Conservation (phyloP, 345 rosid species). For the Adansonia digitata region DNA sequence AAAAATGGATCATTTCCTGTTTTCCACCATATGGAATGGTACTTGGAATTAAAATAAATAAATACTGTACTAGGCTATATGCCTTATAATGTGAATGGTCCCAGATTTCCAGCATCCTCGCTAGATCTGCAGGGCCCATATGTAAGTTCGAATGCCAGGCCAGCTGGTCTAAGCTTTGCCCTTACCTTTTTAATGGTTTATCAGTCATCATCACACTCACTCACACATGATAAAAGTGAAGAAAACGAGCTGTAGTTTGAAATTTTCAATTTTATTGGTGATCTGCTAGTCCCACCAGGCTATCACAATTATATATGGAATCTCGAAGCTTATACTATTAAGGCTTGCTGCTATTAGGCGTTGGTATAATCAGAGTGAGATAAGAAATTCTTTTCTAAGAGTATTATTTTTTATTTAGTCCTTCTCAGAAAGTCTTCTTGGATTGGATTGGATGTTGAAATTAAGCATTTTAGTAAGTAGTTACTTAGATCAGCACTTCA, state of each 20-base stretch:
- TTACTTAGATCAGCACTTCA: background rate
- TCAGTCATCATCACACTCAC: background rate
- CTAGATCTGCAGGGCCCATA: background rate
- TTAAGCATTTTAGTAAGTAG: background rate
- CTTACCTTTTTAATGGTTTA: background rate
- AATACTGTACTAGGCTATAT: no score
- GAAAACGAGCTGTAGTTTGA: background rate
- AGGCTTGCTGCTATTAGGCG: background rate
- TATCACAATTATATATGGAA: background rate
- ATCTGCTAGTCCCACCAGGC: background rate
- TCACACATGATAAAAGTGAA: background rate
- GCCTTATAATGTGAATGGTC: background rate
- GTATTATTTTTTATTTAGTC: no score
- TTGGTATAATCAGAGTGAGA: no score
- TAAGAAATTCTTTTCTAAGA: no score
- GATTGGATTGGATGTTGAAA: conserved; percentile 11
- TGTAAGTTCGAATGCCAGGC: background rate
- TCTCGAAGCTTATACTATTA: background rate
- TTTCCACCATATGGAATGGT: background rate
- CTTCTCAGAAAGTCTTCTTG: no score
- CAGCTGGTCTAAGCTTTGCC: background rate
- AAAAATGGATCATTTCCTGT: no score
- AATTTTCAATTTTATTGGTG: background rate
- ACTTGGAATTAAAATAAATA: background rate
- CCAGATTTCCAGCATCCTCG: background rate